Evolutionary conservation across 169 alveolate genomes (phyloP), one percentile per base, ranked within the genome.

Genomic region (Plasmodium gallinaceum): DNA sequence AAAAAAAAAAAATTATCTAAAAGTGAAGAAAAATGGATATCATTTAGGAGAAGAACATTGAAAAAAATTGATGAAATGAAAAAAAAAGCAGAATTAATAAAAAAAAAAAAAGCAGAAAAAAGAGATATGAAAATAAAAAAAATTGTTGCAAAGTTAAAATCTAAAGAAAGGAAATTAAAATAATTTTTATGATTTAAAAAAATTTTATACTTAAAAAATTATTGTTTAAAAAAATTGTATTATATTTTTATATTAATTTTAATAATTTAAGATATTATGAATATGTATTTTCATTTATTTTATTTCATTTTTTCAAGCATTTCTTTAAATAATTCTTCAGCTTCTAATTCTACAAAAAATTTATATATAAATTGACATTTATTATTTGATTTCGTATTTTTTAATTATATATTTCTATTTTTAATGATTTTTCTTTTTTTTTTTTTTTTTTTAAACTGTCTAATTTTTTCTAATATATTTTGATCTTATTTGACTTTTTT

Each of bases 1-100:
- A 54, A 48, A 18, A 83, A 83, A 58, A 66, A 52, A 62, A 83
- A 83, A 61, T n/a, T 68, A 12, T 51, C 80, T 18, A 66, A 54
- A 42, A 42, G 73, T 46, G 91, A 83, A 46, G 66, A 83, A 64
- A 83, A 83, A 26, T 83, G 91, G 91, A 39, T 83, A 61, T 20
- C 78, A 5, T 83, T 83, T 65, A 66, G 91, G 46, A 83, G 91
- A 52, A 68, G 83, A 48, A 83, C 85, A 9, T 62, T 83, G 24
- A 83, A 83, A 68, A 83, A 83, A 83, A 83, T 83, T 48, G 91
- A 83, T 10, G 91, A 83, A 16, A 83, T 83, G 91, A 83, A 83
- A 72, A 71, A 83, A 54, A 83, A 83, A 48, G 91, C 91, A 32
- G 85, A 83, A 54, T 66, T 83, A 12, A 54, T 83, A 20, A 83